A percentile compares a stretch with the other conserved stretches of the same genome.
Evolutionary conservation across 208 protist genomes (phyloP).

Genomic region (Crithidia sp.): DNA sequence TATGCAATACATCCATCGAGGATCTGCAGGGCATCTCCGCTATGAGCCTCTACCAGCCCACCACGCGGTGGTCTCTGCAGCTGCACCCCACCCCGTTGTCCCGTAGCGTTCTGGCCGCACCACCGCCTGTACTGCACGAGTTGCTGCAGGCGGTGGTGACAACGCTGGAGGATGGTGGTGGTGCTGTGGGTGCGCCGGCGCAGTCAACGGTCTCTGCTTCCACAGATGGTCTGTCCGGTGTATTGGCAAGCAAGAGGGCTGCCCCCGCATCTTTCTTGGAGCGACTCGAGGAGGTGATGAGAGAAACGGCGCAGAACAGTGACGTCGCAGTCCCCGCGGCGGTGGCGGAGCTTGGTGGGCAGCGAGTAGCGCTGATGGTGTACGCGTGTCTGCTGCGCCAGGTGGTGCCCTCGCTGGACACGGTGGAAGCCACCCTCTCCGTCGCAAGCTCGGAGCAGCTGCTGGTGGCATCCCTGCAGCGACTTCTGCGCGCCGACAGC

Average conservation of each 20-base stretch:
- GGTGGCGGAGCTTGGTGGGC: slow-evolving; percentile 2
- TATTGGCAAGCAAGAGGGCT: too few species aligned
- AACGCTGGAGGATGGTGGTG: slow-evolving; percentile 4
- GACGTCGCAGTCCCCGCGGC: background rate
- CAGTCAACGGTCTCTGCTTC: too few species aligned
- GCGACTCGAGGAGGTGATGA: slow-evolving; percentile 10
- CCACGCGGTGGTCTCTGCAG: slow-evolving; percentile 22
- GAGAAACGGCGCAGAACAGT: background rate
- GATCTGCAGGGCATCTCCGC: slow-evolving; percentile 41
- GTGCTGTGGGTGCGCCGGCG: background rate
- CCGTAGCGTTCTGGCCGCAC: slow-evolving; percentile 20
- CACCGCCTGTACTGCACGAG: slow-evolving; percentile 23
- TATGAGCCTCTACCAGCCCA: slow-evolving; percentile 17
- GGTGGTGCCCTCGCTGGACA: slow-evolving; percentile 23
- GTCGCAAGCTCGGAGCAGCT: slow-evolving; percentile 18
- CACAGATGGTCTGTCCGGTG: too few species aligned
- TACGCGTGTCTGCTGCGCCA: slow-evolving; percentile 35
- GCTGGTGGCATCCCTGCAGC: slow-evolving; percentile 9
- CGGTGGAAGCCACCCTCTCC: slow-evolving; percentile 5
- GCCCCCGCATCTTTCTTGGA: slow-evolving; percentile 5
- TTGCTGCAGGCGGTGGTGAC: slow-evolving; percentile 19
- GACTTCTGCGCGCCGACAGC: slow-evolving; percentile 11
- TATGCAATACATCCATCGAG: slow-evolving; percentile 22
- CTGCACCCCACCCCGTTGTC: slow-evolving; percentile 44
- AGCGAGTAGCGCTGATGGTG: slow-evolving; percentile 11